Conservation (phyloP, 768 basidiomycete genomes). For the Boletus reticulatus region DNA sequence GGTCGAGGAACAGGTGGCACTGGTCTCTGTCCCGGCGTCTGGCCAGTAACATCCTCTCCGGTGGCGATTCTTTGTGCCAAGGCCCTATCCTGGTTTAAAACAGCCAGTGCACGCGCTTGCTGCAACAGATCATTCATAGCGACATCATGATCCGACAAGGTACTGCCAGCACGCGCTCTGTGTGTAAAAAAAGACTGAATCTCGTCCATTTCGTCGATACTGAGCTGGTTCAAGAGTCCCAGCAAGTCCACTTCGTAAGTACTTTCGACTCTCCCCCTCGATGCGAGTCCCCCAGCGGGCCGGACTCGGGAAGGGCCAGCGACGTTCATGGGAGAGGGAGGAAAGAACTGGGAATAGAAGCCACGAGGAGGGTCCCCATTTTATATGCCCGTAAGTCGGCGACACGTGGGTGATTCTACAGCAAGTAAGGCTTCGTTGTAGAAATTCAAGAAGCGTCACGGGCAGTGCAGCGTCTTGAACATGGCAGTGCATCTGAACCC, state of each 20-base stretch:
- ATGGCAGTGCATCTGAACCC: no score
- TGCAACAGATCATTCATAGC: slow-evolving; percentile 25
- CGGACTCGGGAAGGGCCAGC: slow-evolving; percentile 26
- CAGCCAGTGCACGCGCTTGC: slow-evolving; percentile 19
- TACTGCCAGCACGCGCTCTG: slow-evolving; percentile 3
- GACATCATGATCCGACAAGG: slow-evolving; percentile 22
- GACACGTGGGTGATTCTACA: slow-evolving; percentile 6
- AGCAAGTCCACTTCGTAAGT: slow-evolving; percentile 27
- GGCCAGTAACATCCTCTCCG: slow-evolving; percentile 1
- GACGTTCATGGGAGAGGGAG: slow-evolving; percentile 21
- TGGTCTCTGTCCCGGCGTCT: no score
- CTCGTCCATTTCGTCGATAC: slow-evolving; percentile 18
- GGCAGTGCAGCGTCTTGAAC: no score
- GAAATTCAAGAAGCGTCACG: no score
- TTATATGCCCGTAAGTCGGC: neutral
- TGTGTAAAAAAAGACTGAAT: slow-evolving; percentile 8
- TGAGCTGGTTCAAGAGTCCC: slow-evolving; percentile 19
- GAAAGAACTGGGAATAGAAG: slow-evolving; percentile 8
- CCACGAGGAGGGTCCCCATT: neutral
- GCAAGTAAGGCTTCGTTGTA: no score
- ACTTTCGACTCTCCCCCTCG: slow-evolving; percentile 17
- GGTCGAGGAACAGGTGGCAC: neutral
- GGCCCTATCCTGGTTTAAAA: slow-evolving; percentile 18
- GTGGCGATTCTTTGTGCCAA: slow-evolving; percentile 20
- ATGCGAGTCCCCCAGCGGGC: neutral